phyloP scores from a whole-genome alignment of 305 asterid genomes.

The Fraxinus platypoda region DNA sequence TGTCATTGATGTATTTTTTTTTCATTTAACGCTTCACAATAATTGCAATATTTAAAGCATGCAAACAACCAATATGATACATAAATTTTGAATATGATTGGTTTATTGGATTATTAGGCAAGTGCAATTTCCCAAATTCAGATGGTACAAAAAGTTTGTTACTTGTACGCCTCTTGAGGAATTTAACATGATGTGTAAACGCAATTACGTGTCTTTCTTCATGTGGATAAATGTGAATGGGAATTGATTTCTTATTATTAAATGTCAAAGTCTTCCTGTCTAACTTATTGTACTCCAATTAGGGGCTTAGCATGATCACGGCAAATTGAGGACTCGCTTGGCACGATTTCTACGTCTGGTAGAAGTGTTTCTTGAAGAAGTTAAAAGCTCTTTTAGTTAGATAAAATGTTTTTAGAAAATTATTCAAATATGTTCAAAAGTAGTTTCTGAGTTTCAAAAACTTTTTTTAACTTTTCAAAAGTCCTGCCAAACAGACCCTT shows the following conservation, averaged over 20 bases:
- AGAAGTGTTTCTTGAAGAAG: neutral
- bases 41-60: constrained; percentile 11
- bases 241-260: neutral
- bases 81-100: constrained; percentile 30
- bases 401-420: neutral
- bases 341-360: neutral
- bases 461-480: neutral
- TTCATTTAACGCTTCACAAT: neutral
- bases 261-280: neutral
- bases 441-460: neutral
- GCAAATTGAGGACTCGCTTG: neutral
- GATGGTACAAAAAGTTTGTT: constrained; percentile 6
- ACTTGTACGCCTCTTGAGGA: constrained; percentile 12
- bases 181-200: constrained; percentile 21
- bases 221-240: neutral
- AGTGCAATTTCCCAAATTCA: constrained; percentile 2
- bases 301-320: neutral
- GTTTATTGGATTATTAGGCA: constrained; percentile 43
- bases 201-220: constrained; percentile 9
- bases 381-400: neutral
- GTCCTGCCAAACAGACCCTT: neutral
- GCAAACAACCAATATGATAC: constrained; percentile 31
- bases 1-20: neutral
- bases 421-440: neutral
- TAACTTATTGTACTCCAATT: neutral